phyloP scores from a whole-genome alignment of 2,329 filamentous ascomycete species.

The Paecilomyces variotii region DNA sequence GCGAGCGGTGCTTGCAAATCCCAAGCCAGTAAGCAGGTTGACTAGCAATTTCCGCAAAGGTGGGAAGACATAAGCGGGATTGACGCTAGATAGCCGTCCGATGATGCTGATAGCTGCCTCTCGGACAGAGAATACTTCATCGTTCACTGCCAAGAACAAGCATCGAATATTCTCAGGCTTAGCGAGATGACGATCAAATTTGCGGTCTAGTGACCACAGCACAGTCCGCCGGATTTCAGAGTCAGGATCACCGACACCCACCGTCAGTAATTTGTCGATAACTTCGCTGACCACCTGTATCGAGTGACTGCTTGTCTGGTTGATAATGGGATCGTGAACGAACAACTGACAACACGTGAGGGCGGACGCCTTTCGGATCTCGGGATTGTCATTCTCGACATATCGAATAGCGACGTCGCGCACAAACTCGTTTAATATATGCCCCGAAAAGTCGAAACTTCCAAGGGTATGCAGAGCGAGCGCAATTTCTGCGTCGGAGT shows the following conservation, averaged over 20 bases:
- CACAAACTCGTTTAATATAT: conserved; percentile 96
- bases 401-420: conserved; percentile 97
- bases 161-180: conserved; percentile 97
- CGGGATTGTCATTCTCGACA: conserved; percentile 88
- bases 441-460: conserved; percentile 89
- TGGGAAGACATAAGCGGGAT: conserved; percentile 95
- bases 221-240: conserved; percentile 84
- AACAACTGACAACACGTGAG: conserved; percentile 97
- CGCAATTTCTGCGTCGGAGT: conserved; percentile 80
- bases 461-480: conserved; percentile 89
- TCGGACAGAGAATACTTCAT: conserved; percentile 84
- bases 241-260: conserved; percentile 87
- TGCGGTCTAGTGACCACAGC: conserved; percentile 77
- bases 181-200: conserved; percentile 93
- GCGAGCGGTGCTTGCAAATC: conserved; percentile 86
- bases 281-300: conserved; percentile 97
- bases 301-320: conserved; percentile 94
- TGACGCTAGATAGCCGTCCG: conserved; percentile 79
- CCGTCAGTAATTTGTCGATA: conserved; percentile 90
- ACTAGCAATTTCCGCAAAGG: conserved; percentile 90
- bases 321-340: conserved; percentile 91
- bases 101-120: conserved; percentile 96
- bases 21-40: conserved; percentile 90
- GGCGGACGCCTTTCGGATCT: conserved; percentile 88
- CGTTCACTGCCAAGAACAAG: conserved; percentile 89